Evolutionary conservation across 805 yeast species (phyloP).

Genomic region (Candida peoriensis): DNA sequence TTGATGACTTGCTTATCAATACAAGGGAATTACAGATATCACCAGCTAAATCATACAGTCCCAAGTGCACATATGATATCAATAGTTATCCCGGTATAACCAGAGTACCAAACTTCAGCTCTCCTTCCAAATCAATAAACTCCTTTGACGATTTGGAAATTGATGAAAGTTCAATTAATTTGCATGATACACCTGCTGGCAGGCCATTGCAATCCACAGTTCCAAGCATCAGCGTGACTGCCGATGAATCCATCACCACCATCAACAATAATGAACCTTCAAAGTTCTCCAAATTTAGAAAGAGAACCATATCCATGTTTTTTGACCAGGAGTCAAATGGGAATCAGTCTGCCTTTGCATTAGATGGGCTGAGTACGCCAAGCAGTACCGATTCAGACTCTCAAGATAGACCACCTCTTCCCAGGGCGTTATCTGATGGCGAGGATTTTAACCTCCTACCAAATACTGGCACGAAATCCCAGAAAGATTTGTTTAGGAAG

Average conservation of each 20-base stretch:
- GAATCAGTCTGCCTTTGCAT: no score
- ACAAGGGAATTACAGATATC: constrained; percentile 1
- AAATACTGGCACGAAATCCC: neutral
- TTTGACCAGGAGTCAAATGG: constrained; percentile 13
- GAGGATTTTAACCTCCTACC: neutral
- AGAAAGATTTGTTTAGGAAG: constrained; percentile 7
- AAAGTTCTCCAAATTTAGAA: constrained; percentile 10
- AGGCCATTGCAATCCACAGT: constrained; percentile 3
- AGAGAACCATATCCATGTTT: constrained; percentile 15
- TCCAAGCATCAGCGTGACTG: constrained; percentile 6
- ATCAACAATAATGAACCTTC: constrained; percentile 3
- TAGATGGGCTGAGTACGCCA: no score
- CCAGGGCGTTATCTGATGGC: neutral
- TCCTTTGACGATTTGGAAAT: constrained; percentile 6
- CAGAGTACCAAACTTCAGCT: constrained; percentile 15
- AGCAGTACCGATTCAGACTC: neutral
- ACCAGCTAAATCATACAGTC: constrained; percentile 1
- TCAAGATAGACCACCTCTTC: neutral
- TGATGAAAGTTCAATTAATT: neutral
- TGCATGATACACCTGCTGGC: neutral
- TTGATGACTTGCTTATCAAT: constrained; percentile 2
- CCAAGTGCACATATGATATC: constrained; percentile 4
- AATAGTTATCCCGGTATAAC: constrained; percentile 10
- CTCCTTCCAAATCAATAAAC: constrained; percentile 17
- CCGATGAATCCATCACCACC: constrained; percentile 1